Evolutionary conservation across 495 filamentous ascomycete genomes (phyloP).

Genomic region (Tricharina praecox): DNA sequence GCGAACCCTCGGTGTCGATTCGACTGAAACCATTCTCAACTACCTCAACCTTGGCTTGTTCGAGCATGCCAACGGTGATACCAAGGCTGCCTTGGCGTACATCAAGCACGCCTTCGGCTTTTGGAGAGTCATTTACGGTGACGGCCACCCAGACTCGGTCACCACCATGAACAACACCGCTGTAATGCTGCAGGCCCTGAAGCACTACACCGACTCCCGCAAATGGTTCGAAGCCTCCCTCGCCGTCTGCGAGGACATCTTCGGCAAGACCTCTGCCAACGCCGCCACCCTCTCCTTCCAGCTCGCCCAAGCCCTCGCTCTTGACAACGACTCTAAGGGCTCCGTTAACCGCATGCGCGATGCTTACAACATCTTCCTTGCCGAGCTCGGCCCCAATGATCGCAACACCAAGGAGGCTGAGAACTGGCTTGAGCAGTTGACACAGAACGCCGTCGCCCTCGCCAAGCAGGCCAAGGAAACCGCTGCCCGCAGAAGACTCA

Average conservation of each 20-base stretch:
- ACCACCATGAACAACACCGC: slow-evolving; percentile 98
- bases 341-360: slow-evolving; percentile 87
- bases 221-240: slow-evolving; percentile 94
- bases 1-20: slow-evolving; percentile 84
- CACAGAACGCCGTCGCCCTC: slow-evolving; percentile 80
- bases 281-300: slow-evolving; percentile 96
- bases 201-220: slow-evolving; percentile 79
- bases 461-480: slow-evolving; percentile 82
- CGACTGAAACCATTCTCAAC: slow-evolving; percentile 75
- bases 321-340: slow-evolving; percentile 79
- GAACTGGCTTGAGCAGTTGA: slow-evolving; percentile 91
- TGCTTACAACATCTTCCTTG: slow-evolving; percentile 84
- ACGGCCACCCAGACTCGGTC: slow-evolving; percentile 88
- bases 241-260: slow-evolving; percentile 66
- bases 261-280: slow-evolving; percentile 72
- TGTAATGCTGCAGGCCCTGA: slow-evolving; percentile 90
- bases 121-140: slow-evolving; percentile 93
- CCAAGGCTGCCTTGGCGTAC: slow-evolving; percentile 62
- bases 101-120: slow-evolving; percentile 84
- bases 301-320: slow-evolving; percentile 79
- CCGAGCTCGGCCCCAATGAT: slow-evolving; percentile 66
- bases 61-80: slow-evolving; percentile 79
- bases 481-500: slow-evolving; percentile 48
- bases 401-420: slow-evolving; percentile 90
- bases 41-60: slow-evolving; percentile 96